Evolutionary conservation across 1,139 yeast species (phyloP).

Genomic region (Sugiyamaella sp.): DNA sequence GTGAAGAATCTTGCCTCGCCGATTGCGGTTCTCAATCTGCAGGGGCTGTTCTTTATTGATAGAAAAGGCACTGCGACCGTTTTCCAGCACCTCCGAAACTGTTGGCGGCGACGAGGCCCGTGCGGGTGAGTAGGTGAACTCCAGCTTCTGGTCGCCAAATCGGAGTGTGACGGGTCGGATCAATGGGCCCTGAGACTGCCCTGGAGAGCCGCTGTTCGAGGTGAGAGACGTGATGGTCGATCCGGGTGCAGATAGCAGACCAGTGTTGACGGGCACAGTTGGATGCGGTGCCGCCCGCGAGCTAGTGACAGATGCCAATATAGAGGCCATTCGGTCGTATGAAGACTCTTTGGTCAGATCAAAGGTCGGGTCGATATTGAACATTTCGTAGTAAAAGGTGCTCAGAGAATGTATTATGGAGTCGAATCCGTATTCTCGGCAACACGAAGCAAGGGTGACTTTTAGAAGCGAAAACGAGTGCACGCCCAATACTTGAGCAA

Average conservation of each 20-base stretch:
- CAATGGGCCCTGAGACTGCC: constrained; percentile 20
- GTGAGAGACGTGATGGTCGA: constrained; percentile 27
- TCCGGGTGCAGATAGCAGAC: constrained; percentile 19
- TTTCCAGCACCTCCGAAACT: constrained; percentile 64
- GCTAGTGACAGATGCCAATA: constrained; percentile 17
- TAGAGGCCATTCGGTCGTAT: constrained; percentile 24
- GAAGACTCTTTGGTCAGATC: constrained; percentile 19
- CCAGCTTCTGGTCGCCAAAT: constrained; percentile 50
- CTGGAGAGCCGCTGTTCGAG: constrained; percentile 18
- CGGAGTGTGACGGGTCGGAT: constrained; percentile 49
- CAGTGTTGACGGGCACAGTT: neutral
- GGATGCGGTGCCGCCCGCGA: neutral
- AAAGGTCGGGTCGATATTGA: constrained; percentile 51
- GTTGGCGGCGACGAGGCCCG: constrained; percentile 68
- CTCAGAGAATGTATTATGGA: constrained; percentile 61
- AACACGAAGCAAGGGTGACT: constrained; percentile 67
- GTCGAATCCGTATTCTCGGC: constrained; percentile 82
- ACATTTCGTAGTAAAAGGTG: constrained; percentile 64
- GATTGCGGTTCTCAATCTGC: constrained; percentile 37
- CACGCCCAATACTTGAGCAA: constrained; percentile 41
- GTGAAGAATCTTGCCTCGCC: constrained; percentile 29
- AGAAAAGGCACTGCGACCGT: constrained; percentile 69
- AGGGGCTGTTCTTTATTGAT: constrained; percentile 47
- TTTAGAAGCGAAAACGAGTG: constrained; percentile 57
- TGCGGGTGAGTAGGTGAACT: constrained; percentile 61